Evolutionary conservation across 176 grass and related monocot genomes (phyloP), one percentile per base, ranked within the genome.

Genomic region (Zoysia japonica): DNA sequence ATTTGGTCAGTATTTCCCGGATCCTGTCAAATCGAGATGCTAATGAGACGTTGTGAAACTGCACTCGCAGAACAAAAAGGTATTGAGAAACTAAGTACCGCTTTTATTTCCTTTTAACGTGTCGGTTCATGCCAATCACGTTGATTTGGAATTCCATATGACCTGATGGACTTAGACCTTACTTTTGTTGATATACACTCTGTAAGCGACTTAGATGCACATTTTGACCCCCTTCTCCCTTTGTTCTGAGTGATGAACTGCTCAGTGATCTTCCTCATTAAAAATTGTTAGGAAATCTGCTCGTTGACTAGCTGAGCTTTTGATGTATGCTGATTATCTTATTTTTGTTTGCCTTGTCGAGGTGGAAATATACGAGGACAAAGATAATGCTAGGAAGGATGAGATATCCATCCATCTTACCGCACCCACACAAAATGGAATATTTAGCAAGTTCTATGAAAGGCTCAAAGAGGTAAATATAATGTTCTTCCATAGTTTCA

Each of bases 331-430:
- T 38, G 17, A 76, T 36, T 4, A 12, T 84, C 9, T 77, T 10
- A 60, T 64, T 72, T 66, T 47, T 47, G 45, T 48, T 82, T 74
- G 1, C 42, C 68, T 84, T 86, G 67, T 84, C 38, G 76, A 95
- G 92, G 82, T 93, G 69, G 92, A 98, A 45, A 86, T 89, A 64
- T 99, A 95, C 1, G 92, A 99, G 61, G 92, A 99, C 82, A 93
- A 95, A 71, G 92, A 95, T 45, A 89, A 67, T 70, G 88, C 96
- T 19, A 95, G 92, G 87, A 99, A 87, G 59, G 92, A 95, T 35
- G 96, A 99, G 77, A 89, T 99, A 65, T 81, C 90, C 53, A 91
- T 73, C 15, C 77, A 85, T 77, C 84, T 99, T 54, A 86, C 82
- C 54, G 83, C 88, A 2, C 79, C 80, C 37, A 82, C 77, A 11